Evolutionary conservation across 371 early-diverging fungal species (phyloP).

Genomic region (Umbelopsis sp.): DNA sequence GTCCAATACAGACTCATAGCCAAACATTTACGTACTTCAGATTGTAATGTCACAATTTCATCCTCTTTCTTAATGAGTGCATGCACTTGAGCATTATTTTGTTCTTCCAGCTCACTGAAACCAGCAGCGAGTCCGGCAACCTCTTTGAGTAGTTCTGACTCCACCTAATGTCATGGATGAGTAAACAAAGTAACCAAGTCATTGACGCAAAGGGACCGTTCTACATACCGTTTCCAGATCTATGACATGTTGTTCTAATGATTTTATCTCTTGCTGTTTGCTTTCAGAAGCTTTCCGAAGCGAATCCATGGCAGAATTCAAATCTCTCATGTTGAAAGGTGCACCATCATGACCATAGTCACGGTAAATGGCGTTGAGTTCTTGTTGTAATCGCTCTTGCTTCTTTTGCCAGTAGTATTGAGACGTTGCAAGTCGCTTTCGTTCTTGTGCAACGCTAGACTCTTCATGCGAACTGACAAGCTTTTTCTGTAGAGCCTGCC

Average conservation of each 20-base stretch:
- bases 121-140: slow-evolving; percentile 79
- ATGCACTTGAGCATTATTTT: slow-evolving; percentile 75
- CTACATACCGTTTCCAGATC: slow-evolving; percentile 22
- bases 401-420: slow-evolving; percentile 16
- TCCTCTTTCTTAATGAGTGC: slow-evolving; percentile 79
- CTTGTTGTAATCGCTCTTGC: slow-evolving; percentile 6
- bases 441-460: not conserved
- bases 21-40: slow-evolving; percentile 50
- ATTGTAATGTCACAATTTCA: slow-evolving; percentile 68
- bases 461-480: not conserved
- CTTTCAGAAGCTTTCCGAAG: slow-evolving; percentile 23
- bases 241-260: slow-evolving; percentile 18
- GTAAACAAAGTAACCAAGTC: slow-evolving; percentile 20
- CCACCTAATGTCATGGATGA: slow-evolving; percentile 9
- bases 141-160: slow-evolving; percentile 64
- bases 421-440: slow-evolving; percentile 13
- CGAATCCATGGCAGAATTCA: slow-evolving; percentile 8
- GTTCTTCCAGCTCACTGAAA: slow-evolving; percentile 80
- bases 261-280: slow-evolving; percentile 17
- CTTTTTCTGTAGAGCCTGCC: not conserved
- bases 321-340: slow-evolving; percentile 18
- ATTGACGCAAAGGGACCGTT: slow-evolving; percentile 6
- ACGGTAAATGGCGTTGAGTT: not conserved
- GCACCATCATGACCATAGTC: not conserved
- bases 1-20: not conserved